Percentiles rank a stretch among this genome's conserved stretches.
Evolutionary conservation across 73 alveolate genomes (phyloP).

Genomic region (Uronychia binucleata): DNA sequence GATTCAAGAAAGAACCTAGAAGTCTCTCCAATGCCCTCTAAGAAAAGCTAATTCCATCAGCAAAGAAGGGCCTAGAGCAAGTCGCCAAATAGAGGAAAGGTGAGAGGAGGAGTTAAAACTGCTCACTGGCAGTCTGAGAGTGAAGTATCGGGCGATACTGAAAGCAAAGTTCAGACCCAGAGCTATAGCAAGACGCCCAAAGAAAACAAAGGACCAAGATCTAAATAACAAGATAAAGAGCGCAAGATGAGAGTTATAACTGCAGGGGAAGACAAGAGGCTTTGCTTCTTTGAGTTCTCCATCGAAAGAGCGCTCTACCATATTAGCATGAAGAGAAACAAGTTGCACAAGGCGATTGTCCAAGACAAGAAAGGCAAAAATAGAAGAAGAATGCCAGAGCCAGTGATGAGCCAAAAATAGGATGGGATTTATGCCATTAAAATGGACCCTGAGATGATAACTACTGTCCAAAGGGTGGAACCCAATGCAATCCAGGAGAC

Average conservation of each 20-base stretch:
- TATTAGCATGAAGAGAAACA: neutral
- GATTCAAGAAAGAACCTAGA: neutral
- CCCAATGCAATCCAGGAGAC: neutral
- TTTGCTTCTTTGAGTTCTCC: neutral
- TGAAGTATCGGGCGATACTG: neutral
- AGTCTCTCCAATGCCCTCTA: too few species aligned
- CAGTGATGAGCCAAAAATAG: neutral
- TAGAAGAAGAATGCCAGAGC: neutral
- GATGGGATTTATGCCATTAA: neutral
- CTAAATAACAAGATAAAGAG: neutral
- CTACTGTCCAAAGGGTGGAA: neutral
- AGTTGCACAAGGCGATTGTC: neutral
- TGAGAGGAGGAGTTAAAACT: neutral
- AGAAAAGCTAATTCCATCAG: too few species aligned
- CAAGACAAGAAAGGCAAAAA: neutral
- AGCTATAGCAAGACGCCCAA: too few species aligned
- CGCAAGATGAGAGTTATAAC: neutral
- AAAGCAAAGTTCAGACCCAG: neutral
- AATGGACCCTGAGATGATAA: neutral
- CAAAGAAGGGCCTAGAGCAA: too few species aligned
- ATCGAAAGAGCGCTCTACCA: neutral
- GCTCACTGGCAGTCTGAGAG: neutral
- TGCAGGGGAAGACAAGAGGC: neutral
- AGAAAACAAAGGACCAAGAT: too few species aligned
- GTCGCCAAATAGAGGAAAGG: too few species aligned